Conservation (phyloP, 192 early-diverging fungal genomes). For the Linnemannia zychae region DNA sequence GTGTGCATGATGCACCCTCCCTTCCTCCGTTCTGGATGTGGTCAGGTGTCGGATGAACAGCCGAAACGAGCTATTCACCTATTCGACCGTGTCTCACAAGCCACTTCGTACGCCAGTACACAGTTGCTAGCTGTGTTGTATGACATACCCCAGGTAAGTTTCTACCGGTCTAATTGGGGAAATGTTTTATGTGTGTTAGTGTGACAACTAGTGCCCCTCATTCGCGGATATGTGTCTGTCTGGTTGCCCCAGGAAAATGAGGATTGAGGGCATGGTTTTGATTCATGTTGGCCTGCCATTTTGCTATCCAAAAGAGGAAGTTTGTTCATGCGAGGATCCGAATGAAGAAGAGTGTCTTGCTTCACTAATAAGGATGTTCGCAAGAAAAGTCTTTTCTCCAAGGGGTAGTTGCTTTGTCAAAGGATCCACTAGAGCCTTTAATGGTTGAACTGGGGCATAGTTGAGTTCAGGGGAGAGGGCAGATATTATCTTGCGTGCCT, state of each 20-base stretch:
- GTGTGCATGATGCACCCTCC: background rate
- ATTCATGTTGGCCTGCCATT: background rate
- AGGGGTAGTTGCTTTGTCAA: background rate
- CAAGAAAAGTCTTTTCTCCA: no score
- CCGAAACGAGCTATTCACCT: background rate
- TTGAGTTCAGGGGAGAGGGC: no score
- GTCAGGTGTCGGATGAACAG: background rate
- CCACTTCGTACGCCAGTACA: background rate
- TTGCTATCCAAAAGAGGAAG: conserved; percentile 1
- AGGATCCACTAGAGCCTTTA: background rate
- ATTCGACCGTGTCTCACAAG: background rate
- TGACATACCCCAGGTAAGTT: no score
- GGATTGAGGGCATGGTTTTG: background rate
- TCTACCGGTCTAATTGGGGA: no score
- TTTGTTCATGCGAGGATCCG: background rate
- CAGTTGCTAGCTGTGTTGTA: background rate
- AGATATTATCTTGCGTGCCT: no score
- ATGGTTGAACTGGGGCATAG: no score
- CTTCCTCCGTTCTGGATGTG: conserved; percentile 5
- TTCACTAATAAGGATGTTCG: background rate
- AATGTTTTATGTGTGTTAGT: no score
- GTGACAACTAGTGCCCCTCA: no score
- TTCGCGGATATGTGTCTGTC: background rate
- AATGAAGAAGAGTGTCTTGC: background rate
- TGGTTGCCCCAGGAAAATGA: background rate